Evolutionary conservation across 139 green algal species (phyloP), one percentile per base, ranked within the genome.

Genomic region (Mychonastes homosphaera): DNA sequence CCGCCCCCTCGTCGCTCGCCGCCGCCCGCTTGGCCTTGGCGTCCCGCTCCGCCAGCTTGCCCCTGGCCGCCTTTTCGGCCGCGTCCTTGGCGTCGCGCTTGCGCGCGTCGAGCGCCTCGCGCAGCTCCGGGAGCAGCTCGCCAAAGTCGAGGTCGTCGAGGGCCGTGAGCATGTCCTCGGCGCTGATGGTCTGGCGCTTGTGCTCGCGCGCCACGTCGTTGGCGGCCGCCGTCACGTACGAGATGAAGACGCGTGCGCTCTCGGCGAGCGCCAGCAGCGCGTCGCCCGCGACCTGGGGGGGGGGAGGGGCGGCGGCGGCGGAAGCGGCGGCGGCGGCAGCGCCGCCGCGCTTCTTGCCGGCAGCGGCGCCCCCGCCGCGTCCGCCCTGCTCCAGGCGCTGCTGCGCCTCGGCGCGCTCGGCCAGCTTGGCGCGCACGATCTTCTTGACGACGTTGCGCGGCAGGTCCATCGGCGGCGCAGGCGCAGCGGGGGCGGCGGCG

Each of bases 151-250:
- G 53, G 19, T 95, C 84, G 0, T 81, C 59, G 29, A 96, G 56
- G 2, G 80, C 84, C 2, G 57, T 70, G 13, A 92, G 63, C 23
- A 96, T 76, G 52, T 95, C 86, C 19, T 89, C 79, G 4, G 75
- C 88, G 29, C 33, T 79, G 8, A 95, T 73, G 0, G 87, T 95
- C 59, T 80, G 71, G 4, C 89, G 75, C 52, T 89, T 90, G 21
- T 73, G 65, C 27, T 94, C 86, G 23, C 74, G 73, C 60, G 79
- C 88, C 2, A 90, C 63, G 40, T 95, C 87, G 49, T 92, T 91
- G 6, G 87, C 81, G n/a, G 87, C 81, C 4, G 82, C 71, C 2
- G 85, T 82, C 2, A 97, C 57, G 47, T 89, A 92, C 50, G 75
- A 81, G 28, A 97, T 91, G 55, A 97, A 95, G 7, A 87, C 65